Base-by-base conservation (phyloP, 371 early-diverging fungal species). In the Umbelopsis sp. region DNA sequence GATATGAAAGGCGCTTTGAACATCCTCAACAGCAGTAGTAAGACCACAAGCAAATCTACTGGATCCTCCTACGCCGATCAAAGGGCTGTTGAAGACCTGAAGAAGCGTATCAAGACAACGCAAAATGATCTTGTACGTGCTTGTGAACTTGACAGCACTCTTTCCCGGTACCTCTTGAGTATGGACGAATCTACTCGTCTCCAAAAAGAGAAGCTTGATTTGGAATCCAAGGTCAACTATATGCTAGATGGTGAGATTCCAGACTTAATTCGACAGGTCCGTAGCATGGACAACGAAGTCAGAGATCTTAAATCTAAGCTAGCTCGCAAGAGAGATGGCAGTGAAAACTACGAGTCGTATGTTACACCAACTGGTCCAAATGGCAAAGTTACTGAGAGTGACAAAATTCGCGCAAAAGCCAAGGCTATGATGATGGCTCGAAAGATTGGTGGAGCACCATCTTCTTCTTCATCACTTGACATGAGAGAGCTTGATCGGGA, bases 381-480 rank as follows among this genome's bases (percentile, higher is more conserved):
- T 22, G 88, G 88, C 16, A 70, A 78, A 29, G 71, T 87, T 24
- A 87, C 88, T 0, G 87, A 87, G 50, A 80, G 84, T 32, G 90
- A 89, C 63, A 80, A 81, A 63, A 87, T 86, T 64, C 85, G 86
- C 62, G 87, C 90, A n/a, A 87, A 87, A 63, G 90, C 87, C 44
- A 85, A 86, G 63, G 84, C 86, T 3, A 81, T 84, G 84, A 80
- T 89, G 86, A 87, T 88, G n/a, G 87, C 86, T 25, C 79, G 86
- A 48, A 86, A 82, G 35, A 75, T 81, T 1, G 83, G 83, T 35
- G 67, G 72, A 9, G 65, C 66, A 20, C 65, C 71, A 57, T 24
- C 68, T 50, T 25, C 72, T 64, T 81, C 80, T 68, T 72, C 81
- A 11, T 32, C 63, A 4, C 70, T 75, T 63, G 75, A 74, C 14